A percentile compares a stretch with the other conserved stretches of the same genome.
Evolutionary conservation across 257 asterid species (phyloP).

Genomic region (Solanum sejunctum): DNA sequence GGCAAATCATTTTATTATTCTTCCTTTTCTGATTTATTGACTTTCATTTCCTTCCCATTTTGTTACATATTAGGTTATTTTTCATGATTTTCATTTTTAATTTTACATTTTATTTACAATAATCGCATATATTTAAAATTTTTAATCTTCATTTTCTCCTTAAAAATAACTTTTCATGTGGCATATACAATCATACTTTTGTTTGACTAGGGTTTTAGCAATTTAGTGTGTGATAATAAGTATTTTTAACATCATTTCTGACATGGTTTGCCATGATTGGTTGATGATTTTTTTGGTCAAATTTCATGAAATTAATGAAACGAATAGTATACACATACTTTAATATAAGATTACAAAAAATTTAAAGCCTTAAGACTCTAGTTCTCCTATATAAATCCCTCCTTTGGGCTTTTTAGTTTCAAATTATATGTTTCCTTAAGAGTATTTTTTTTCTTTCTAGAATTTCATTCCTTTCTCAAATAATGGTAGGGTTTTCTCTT

Average conservation of each 20-base stretch:
- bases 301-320: background rate
- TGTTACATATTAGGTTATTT: background rate
- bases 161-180: no score
- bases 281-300: background rate
- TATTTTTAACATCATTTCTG: background rate
- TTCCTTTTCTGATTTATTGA: background rate
- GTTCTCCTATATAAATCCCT: background rate
- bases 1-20: background rate
- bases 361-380: background rate
- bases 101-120: background rate
- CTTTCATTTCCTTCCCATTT: background rate
- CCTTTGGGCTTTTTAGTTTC: background rate
- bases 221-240: background rate
- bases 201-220: slow-evolving; percentile 3
- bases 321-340: background rate
- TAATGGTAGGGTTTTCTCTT: no score
- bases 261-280: background rate
- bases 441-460: background rate
- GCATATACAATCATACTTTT: background rate
- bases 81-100: background rate
- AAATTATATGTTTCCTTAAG: background rate
- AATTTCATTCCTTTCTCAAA: background rate
- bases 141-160: background rate
- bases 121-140: background rate
- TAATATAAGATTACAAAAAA: background rate